A percentile compares a stretch with the other conserved stretches of the same genome.
These are phyloP conservation scores for Nannochloris sp. DNA, from an alignment of 139 green algal species.

Conservation along the genomic window DNA sequence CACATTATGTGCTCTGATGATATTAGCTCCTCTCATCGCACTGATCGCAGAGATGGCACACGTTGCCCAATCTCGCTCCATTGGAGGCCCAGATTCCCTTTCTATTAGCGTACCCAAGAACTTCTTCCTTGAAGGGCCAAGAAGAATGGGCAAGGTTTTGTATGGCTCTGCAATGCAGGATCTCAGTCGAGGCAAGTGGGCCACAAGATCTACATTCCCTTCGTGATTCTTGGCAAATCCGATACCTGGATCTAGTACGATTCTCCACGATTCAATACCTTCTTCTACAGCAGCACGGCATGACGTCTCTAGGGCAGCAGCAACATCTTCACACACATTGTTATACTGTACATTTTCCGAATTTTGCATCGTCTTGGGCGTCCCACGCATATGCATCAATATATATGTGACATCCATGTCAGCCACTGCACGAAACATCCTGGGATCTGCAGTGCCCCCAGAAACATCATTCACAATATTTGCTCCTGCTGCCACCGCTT, in stretches of 20 bases:
- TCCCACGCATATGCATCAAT: conserved; percentile 93
- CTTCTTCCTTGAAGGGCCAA: conserved; percentile 72
- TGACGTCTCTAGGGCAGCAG: conserved; percentile 41
- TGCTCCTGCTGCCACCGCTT: conserved; percentile 66
- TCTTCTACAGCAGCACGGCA: conserved; percentile 43
- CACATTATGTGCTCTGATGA: conserved; percentile 80
- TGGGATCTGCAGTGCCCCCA: conserved; percentile 61
- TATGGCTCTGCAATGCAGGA: conserved; percentile 25
- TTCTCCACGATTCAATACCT: conserved; percentile 76
- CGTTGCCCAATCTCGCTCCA: conserved; percentile 44
- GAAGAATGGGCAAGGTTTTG: conserved; percentile 50
- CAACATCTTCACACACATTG: conserved; percentile 55
- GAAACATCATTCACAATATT: conserved; percentile 96
- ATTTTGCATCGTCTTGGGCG: conserved; percentile 67
- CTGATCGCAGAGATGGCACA: conserved; percentile 35
- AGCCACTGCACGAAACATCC: conserved; percentile 63
- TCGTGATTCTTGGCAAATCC: conserved; percentile 76
- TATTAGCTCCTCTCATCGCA: conserved; percentile 49
- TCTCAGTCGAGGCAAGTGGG: conserved; percentile 39
- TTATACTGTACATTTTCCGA: conserved; percentile 46
- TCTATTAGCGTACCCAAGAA: conserved; percentile 66
- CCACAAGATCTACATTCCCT: conserved; percentile 60
- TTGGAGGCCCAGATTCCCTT: background rate
- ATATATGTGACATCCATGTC: conserved; percentile 77
- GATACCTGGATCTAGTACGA: conserved; percentile 83